These are phyloP conservation scores for Candida ulmi DNA, from an alignment of 805 yeast genomes.

Conservation along the genomic window DNA sequence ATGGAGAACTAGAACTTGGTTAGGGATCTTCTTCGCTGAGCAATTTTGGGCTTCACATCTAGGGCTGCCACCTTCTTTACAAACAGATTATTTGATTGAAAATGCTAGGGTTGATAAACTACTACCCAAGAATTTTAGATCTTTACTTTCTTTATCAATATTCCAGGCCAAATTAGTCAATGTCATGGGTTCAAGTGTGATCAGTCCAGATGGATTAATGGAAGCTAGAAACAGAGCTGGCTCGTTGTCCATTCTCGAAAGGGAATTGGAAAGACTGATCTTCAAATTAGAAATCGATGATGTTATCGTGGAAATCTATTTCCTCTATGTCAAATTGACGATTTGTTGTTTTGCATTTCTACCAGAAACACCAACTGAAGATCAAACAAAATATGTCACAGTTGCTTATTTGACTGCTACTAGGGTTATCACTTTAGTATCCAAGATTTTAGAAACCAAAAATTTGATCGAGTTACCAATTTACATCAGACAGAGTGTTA, in stretches of 20 bases:
- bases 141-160: conserved; percentile 65
- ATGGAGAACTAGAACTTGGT: conserved; percentile 94
- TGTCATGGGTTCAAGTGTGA: conserved; percentile 82
- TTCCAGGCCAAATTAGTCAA: conserved; percentile 81
- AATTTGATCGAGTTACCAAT: conserved; percentile 82
- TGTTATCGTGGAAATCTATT: conserved; percentile 69
- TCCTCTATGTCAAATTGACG: conserved; percentile 71
- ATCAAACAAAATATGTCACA: conserved; percentile 78
- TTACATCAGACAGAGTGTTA: conserved; percentile 79
- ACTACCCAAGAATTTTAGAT: conserved; percentile 66
- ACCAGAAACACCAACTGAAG: conserved; percentile 85
- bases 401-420: conserved; percentile 80
- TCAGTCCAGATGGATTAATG: conserved; percentile 83
- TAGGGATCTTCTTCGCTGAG: conserved; percentile 80
- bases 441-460: conserved; percentile 60
- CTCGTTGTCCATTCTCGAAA: conserved; percentile 66
- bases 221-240: conserved; percentile 82
- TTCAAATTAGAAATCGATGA: conserved; percentile 62
- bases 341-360: conserved; percentile 85
- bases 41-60: conserved; percentile 86
- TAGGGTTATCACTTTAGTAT: conserved; percentile 69
- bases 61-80: conserved; percentile 84
- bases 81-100: conserved; percentile 77
- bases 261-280: conserved; percentile 72
- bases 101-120: conserved; percentile 60